Evolutionary conservation across 257 asterid species (phyloP), one percentile per base, ranked within the genome.

Genomic region (Paraleonurus japonicus): DNA sequence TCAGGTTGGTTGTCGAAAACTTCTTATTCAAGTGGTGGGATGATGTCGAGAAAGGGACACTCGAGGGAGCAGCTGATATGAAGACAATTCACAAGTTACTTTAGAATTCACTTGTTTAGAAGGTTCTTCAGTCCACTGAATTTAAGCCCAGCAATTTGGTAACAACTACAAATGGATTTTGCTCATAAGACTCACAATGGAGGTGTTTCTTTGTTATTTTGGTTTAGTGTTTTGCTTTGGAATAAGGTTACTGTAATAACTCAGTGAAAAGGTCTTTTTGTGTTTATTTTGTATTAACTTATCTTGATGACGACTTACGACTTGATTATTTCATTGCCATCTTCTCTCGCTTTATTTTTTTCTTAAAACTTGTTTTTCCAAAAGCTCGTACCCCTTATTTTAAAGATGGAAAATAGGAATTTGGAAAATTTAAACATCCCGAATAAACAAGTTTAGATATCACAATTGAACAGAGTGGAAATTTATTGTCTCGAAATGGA

Each of bases 11-110:
- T 1, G 98, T 90, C 0, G 96, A 93, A 70, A 93, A 88, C 73
- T 93, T 93, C 89, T 76, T 93, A 85, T 87, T 81, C 87, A 90
- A 88, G 81, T 93, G 98, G 98, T 93, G 98, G 98, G 97, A 93
- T 57, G 95, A 88, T 61, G 96, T 93, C 4, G 92, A 87, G 89
- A 93, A 87, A 50, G 95, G 97, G 62, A 90, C 97, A 12, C 81
- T 88, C 15, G 10, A 59, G 4, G 94, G 86, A 51, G 95, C 81
- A 4, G 81, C 73, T n/a, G 97, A 93, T 81, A 90, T 93, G 98
- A 85, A 90, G 73, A 88, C 96, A 26, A 93, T 93, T 55, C 97
- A 90, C 87, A 93, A 82, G 86, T 75, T 93, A 72, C 76, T 81
- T 43, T 86, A 80, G 79, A 41, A 67, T 61, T 35, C 71, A 23